A percentile compares a stretch with the other conserved stretches of the same genome.
These are phyloP conservation scores for Lepiota venenata DNA, from an alignment of 768 basidiomycete species.

Conservation along the genomic window DNA sequence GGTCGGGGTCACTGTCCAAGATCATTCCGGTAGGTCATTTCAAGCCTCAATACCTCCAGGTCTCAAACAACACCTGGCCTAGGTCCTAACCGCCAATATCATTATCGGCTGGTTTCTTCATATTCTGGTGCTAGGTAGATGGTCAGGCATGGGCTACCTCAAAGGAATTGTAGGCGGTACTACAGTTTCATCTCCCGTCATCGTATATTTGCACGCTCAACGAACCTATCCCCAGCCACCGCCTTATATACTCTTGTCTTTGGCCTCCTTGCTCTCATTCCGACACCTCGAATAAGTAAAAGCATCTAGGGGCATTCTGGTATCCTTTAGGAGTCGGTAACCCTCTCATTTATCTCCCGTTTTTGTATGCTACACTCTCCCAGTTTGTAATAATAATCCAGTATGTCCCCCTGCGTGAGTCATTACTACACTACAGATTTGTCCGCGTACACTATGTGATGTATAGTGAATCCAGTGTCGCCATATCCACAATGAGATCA, in stretches of 20 bases:
- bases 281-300: constrained; percentile 47
- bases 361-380: too few species aligned
- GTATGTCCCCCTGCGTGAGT: too few species aligned
- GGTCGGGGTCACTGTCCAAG: constrained; percentile 63
- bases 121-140: constrained; percentile 60
- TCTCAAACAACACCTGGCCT: background rate
- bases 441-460: too few species aligned
- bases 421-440: too few species aligned
- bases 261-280: constrained; percentile 72
- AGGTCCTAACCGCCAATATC: constrained; percentile 64
- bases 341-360: too few species aligned
- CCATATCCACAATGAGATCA: too few species aligned
- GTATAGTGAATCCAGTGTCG: too few species aligned
- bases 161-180: constrained; percentile 62
- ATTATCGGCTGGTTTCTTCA: constrained; percentile 67
- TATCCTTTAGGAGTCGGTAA: too few species aligned
- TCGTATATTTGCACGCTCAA: background rate
- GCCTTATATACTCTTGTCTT: constrained; percentile 68
- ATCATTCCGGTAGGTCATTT: constrained; percentile 54
- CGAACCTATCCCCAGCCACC: constrained; percentile 40
- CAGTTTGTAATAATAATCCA: too few species aligned
- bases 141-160: constrained; percentile 62
- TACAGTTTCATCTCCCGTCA: constrained; percentile 15
- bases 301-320: background rate
- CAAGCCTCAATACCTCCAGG: background rate